These are phyloP conservation scores for Colletotrichum noveboracense DNA, from an alignment of 2,329 filamentous ascomycete genomes.

Conservation along the genomic window DNA sequence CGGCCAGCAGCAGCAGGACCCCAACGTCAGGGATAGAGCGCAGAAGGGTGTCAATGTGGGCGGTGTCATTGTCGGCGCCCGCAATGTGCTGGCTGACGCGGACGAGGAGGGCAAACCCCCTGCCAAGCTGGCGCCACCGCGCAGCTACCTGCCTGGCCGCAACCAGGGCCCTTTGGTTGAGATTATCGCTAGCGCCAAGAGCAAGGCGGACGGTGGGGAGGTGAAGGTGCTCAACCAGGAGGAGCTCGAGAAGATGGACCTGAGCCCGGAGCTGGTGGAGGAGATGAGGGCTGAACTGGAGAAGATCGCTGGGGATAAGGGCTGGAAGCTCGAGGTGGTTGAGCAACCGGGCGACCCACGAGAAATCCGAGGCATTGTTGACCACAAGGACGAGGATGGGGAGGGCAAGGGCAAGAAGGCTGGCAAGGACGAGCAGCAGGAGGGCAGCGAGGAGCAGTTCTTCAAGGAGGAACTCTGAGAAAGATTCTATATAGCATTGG, in stretches of 20 bases:
- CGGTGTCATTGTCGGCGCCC: conserved; percentile 58
- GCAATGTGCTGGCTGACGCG: conserved; percentile 50
- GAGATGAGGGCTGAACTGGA: conserved; percentile 72
- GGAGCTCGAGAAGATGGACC: conserved; percentile 70
- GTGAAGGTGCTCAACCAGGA: conserved; percentile 66
- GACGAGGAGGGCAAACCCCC: conserved; percentile 53
- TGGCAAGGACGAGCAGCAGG: not conserved
- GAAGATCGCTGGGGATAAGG: conserved; percentile 70
- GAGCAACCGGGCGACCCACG: conserved; percentile 66
- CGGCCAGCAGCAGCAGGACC: not conserved
- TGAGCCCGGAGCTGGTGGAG: conserved; percentile 72
- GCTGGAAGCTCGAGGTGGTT: conserved; percentile 83
- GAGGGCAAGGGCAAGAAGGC: conserved; percentile 25
- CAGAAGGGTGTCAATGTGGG: conserved; percentile 49
- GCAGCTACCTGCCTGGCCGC: conserved; percentile 39
- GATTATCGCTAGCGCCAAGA: conserved; percentile 49
- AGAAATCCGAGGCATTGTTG: conserved; percentile 75
- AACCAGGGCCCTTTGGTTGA: conserved; percentile 33
- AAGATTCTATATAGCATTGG: conserved; percentile 3
- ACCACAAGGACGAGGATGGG: conserved; percentile 47
- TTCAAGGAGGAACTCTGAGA: conserved; percentile 57
- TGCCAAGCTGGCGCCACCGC: conserved; percentile 50
- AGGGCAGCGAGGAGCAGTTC: conserved; percentile 49
- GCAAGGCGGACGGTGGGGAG: conserved; percentile 64
- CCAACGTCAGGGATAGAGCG: conserved; percentile 18